phyloP scores from a whole-genome alignment of 768 basidiomycete genomes.

The Termitomyces sp. region DNA sequence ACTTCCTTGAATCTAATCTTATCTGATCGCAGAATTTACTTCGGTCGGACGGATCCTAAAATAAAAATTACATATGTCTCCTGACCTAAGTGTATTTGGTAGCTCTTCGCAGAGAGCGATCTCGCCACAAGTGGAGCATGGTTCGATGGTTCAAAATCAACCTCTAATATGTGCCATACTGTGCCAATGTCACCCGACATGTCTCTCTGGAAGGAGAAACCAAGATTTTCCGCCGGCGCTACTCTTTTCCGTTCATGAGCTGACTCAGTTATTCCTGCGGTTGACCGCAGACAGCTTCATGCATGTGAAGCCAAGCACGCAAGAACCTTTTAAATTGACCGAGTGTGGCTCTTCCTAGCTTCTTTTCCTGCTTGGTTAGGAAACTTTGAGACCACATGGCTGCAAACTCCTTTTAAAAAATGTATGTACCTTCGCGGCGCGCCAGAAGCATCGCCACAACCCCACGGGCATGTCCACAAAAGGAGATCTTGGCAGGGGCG shows the following conservation, averaged over 20 bases:
- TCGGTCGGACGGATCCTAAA: too few species aligned
- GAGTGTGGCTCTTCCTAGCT: not conserved
- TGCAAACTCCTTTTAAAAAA: not conserved
- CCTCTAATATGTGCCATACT: not conserved
- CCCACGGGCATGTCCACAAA: not conserved
- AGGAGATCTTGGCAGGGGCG: constrained; percentile 11
- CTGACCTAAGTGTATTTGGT: not conserved
- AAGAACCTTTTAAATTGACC: not conserved
- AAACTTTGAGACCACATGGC: not conserved
- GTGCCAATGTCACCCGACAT: not conserved
- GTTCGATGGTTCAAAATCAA: not conserved
- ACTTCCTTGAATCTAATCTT: too few species aligned
- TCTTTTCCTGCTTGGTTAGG: not conserved
- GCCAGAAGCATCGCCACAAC: constrained; percentile 6
- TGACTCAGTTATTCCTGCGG: too few species aligned
- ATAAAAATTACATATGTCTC: not conserved
- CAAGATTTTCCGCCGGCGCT: not conserved
- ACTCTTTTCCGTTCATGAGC: not conserved
- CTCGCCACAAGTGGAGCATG: not conserved
- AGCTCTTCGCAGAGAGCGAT: not conserved
- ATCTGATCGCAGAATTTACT: too few species aligned
- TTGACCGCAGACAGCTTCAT: not conserved
- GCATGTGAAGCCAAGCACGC: not conserved
- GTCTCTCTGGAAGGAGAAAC: not conserved
- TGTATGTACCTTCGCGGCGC: not conserved